Conservation (phyloP, 179 eudicot species). For the Spinacia oleracea region DNA sequence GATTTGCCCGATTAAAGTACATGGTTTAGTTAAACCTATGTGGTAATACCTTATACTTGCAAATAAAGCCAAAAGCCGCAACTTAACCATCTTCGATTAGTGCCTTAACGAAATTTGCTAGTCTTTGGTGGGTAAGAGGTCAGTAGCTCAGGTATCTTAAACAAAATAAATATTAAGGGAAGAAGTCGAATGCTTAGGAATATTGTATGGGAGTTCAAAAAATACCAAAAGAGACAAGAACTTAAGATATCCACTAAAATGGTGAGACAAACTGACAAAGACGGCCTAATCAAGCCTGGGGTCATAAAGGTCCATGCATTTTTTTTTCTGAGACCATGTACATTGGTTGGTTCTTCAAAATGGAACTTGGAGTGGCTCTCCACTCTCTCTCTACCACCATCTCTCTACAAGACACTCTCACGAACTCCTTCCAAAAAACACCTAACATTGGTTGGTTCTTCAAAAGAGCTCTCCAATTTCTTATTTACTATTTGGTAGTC, state of each 20-base stretch:
- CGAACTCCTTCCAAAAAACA: no score
- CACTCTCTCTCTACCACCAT: no score
- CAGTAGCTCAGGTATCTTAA: not conserved
- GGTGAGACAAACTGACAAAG: no score
- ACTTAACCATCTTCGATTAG: not conserved
- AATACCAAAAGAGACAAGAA: not conserved
- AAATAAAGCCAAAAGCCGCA: not conserved
- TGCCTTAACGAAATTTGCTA: not conserved
- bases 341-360: no score
- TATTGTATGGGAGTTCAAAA: not conserved
- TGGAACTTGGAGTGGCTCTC: no score
- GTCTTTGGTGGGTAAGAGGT: not conserved
- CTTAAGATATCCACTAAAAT: not conserved
- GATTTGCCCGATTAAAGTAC: not conserved
- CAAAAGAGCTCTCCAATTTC: no score
- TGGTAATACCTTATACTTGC: not conserved
- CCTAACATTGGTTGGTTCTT: no score
- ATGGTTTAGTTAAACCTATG: not conserved
- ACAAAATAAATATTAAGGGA: not conserved
- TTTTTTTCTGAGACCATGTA: no score
- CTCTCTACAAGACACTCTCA: no score
- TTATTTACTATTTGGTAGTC: no score
- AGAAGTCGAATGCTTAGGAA: not conserved
- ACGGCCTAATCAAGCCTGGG: not conserved
- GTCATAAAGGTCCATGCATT: not conserved